phyloP scores from a whole-genome alignment of 2,329 filamentous ascomycete genomes.

The Colletotrichum shisoi region DNA sequence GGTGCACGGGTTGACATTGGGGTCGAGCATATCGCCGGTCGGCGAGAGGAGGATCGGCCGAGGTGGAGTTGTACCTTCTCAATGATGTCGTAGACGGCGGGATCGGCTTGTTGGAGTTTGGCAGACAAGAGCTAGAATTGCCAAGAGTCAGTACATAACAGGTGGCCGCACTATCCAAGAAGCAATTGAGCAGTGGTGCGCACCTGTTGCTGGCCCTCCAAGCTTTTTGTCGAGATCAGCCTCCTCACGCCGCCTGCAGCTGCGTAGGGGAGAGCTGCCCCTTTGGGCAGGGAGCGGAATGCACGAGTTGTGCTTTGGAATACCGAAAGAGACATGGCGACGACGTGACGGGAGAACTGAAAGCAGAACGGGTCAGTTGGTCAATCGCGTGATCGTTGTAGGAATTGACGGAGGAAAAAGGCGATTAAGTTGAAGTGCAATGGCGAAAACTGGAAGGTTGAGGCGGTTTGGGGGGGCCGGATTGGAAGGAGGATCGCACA shows the following conservation, averaged over 20 bases:
- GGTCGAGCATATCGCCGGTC: neutral
- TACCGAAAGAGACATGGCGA: constrained; percentile 57
- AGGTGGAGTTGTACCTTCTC: constrained; percentile 71
- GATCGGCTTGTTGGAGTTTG: constrained; percentile 83
- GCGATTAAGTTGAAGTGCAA: neutral
- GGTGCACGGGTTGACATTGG: neutral
- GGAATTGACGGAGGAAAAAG: neutral
- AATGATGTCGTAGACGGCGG: constrained; percentile 85
- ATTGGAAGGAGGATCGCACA: constrained; percentile 7
- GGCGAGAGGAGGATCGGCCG: neutral
- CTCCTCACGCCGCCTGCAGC: constrained; percentile 45
- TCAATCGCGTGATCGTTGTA: neutral
- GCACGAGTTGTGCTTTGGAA: constrained; percentile 60
- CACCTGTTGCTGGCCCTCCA: constrained; percentile 69
- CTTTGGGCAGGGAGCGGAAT: constrained; percentile 54
- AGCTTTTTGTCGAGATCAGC: constrained; percentile 56
- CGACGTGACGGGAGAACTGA: neutral
- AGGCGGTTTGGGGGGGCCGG: neutral
- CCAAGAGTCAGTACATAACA: constrained; percentile 1
- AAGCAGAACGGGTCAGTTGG: neutral
- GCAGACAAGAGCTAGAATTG: constrained; percentile 76
- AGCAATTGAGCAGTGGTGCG: constrained; percentile 42
- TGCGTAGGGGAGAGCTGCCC: constrained; percentile 29
- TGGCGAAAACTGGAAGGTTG: neutral
- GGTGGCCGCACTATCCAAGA: neutral